Conservation (phyloP, 176 grass and related monocot genomes). For the Elaeis guineensis region DNA sequence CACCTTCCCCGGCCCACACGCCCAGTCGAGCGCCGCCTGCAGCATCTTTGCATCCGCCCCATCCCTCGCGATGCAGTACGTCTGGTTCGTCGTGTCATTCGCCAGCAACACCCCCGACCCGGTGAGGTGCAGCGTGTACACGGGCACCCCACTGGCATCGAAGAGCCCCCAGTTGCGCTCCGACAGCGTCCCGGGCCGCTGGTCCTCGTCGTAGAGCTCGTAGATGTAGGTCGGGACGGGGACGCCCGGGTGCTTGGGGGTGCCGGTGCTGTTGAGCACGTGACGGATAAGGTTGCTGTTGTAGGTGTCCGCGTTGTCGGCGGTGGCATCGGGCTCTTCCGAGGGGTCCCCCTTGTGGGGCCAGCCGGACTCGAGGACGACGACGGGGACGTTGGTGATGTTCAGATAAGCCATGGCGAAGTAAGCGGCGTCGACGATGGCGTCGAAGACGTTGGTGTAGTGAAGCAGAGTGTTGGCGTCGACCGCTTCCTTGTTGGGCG, state of each 20-base stretch:
- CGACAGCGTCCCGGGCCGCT: conserved; percentile 41
- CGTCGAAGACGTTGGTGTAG: conserved; percentile 98
- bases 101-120: conserved; percentile 74
- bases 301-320: conserved; percentile 87
- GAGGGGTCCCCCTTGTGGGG: conserved; percentile 87
- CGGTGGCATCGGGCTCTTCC: conserved; percentile 61
- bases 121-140: conserved; percentile 74
- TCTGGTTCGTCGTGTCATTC: conserved; percentile 93
- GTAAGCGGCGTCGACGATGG: conserved; percentile 82
- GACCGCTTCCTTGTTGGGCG: conserved; percentile 93
- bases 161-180: conserved; percentile 93
- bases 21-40: conserved; percentile 94
- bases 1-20: conserved; percentile 84
- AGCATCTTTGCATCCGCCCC: conserved; percentile 75
- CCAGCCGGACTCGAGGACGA: conserved; percentile 92
- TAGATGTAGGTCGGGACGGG: conserved; percentile 88
- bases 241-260: conserved; percentile 83
- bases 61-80: conserved; percentile 62
- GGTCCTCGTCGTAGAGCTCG: conserved; percentile 93
- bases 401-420: conserved; percentile 94
- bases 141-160: conserved; percentile 69
- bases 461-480: conserved; percentile 94
- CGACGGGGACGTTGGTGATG: conserved; percentile 75
- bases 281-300: conserved; percentile 93
- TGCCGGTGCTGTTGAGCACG: conserved; percentile 90